phyloP scores from a whole-genome alignment of 2,329 filamentous ascomycete genomes.

The Stagonosporopsis vannaccii region DNA sequence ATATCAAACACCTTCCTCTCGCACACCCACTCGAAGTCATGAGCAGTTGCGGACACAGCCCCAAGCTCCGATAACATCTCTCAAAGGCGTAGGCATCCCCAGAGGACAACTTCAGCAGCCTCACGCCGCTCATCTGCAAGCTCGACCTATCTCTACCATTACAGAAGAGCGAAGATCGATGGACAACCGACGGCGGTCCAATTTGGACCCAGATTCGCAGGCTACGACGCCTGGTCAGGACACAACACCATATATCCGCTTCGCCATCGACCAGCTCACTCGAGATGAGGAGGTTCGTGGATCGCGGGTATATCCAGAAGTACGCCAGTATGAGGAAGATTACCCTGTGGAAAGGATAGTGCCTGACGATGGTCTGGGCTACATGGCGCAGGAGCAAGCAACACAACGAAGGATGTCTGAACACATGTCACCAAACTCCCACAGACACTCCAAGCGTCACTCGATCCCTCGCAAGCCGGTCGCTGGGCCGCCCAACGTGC shows the following conservation, averaged over 20 bases:
- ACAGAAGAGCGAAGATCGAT: constrained; percentile 41
- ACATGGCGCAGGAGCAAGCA: constrained; percentile 44
- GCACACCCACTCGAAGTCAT: constrained; percentile 48
- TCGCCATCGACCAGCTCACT: constrained; percentile 87
- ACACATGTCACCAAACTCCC: constrained; percentile 30
- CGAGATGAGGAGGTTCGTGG: constrained; percentile 70
- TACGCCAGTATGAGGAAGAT: constrained; percentile 42
- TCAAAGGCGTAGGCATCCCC: constrained; percentile 43
- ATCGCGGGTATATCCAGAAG: constrained; percentile 57
- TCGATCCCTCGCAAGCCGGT: constrained; percentile 18
- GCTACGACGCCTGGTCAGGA: constrained; percentile 71
- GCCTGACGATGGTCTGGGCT: constrained; percentile 49
- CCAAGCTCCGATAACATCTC: constrained; percentile 41
- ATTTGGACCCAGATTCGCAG: constrained; percentile 45
- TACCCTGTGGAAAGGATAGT: constrained; percentile 62
- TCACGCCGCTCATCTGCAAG: constrained; percentile 22
- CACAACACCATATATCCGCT: constrained; percentile 86
- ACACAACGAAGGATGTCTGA: constrained; percentile 40
- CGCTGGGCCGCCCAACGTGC: constrained; percentile 9
- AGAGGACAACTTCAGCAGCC: constrained; percentile 34
- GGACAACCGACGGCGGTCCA: constrained; percentile 28
- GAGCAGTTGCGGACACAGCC: constrained; percentile 42
- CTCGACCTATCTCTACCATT: constrained; percentile 43
- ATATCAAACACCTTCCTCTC: constrained; percentile 48
- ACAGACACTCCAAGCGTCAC: constrained; percentile 21